phyloP scores from a whole-genome alignment of 768 basidiomycete genomes.

The Trametes punicea region DNA sequence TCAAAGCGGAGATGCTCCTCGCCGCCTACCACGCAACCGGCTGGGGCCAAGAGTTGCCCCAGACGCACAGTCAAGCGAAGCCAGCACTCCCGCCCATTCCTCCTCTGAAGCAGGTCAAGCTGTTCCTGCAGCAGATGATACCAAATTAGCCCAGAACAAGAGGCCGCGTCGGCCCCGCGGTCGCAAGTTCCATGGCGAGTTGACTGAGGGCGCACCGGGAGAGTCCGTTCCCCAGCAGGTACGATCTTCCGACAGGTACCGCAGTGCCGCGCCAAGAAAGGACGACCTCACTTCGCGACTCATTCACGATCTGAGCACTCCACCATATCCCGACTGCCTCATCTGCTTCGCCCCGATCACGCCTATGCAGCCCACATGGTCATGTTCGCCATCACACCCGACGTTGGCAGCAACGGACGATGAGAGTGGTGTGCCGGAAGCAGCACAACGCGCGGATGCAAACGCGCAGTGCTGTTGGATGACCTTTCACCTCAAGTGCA shows the following conservation, averaged over 20 bases:
- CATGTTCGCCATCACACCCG: conserved; percentile 69
- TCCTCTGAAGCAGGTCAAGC: not conserved
- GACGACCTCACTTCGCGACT: conserved; percentile 77
- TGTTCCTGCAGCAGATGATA: not conserved
- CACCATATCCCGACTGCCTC: conserved; percentile 74
- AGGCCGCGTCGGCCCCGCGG: conserved; percentile 7
- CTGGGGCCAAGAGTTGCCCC: not conserved
- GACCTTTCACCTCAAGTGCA: conserved; percentile 88
- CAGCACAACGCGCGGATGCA: conserved; percentile 1
- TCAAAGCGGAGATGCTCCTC: not conserved
- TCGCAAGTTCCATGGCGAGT: conserved; percentile 13
- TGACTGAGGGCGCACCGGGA: conserved; percentile 3
- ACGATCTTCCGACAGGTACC: conserved; percentile 10
- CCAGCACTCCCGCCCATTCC: not conserved
- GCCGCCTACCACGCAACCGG: not conserved
- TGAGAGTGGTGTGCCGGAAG: conserved; percentile 16
- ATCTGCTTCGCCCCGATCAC: conserved; percentile 82
- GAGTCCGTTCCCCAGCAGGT: not conserved
- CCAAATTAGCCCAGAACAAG: not conserved
- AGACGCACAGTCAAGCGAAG: not conserved
- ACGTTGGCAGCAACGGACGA: conserved; percentile 30
- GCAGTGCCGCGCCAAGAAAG: conserved; percentile 20
- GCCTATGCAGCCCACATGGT: conserved; percentile 83
- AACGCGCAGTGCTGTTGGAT: conserved; percentile 77
- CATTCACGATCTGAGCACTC: conserved; percentile 58